A percentile compares a stretch with the other conserved stretches of the same genome.
phyloP scores from a whole-genome alignment of 2,329 filamentous ascomycete species.

The Chaetomium strumarium region DNA sequence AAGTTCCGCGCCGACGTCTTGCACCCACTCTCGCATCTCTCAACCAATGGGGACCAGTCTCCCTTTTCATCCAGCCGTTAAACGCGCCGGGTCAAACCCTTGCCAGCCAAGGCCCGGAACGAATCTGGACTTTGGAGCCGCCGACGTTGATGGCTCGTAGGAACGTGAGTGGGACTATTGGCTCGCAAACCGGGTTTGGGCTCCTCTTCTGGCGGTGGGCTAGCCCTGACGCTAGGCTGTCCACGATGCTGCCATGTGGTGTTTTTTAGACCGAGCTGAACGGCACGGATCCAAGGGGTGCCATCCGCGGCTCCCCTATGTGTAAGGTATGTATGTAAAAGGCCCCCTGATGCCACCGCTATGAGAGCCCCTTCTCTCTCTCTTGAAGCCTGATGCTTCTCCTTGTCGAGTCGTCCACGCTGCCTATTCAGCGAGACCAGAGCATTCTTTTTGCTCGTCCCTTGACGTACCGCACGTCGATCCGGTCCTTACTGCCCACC shows the following conservation, averaged over 20 bases:
- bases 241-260: neutral
- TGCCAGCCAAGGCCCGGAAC: constrained; percentile 7
- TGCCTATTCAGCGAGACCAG: constrained; percentile 26
- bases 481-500: constrained; percentile 24
- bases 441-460: constrained; percentile 33
- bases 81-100: constrained; percentile 1
- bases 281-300: too few species aligned
- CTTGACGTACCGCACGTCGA: constrained; percentile 42
- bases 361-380: constrained; percentile 2
- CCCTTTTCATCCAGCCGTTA: neutral
- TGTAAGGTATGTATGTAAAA: neutral
- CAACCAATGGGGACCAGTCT: constrained; percentile 8
- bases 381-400: constrained; percentile 16
- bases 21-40: neutral
- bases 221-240: neutral
- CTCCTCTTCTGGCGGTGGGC: neutral
- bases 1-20: constrained; percentile 1
- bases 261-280: too few species aligned
- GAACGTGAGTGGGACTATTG: constrained; percentile 5
- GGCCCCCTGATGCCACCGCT: constrained; percentile 1
- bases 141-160: neutral
- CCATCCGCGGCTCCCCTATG: neutral
- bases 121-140: constrained; percentile 7
- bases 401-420: constrained; percentile 16
- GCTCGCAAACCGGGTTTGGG: constrained; percentile 4